Evolutionary conservation across 2,329 filamentous ascomycete genomes (phyloP), one percentile per base, ranked within the genome.

Genomic region (Fusarium camptoceras): DNA sequence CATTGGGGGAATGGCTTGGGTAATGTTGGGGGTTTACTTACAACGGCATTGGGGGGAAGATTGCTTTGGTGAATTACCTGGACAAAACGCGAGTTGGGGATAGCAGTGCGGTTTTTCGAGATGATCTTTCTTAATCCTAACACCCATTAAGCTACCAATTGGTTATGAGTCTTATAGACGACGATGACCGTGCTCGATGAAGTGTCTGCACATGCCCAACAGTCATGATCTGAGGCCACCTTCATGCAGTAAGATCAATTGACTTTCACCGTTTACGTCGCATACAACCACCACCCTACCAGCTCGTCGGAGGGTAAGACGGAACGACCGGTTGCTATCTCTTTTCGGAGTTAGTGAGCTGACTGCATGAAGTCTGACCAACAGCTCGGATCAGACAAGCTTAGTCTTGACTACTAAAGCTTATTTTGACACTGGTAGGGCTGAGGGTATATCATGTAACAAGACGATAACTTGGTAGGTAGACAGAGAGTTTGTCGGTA

Each of bases 281-380:
- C 15, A 43, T 24, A 9, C 14, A 11, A 43, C 15, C 8, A 43
- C 41, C 20, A 18, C 6, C 22, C 41, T 24, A 1, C 41, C 41
- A 25, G 22, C 22, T 24, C 9, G 9, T 12, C 22, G n/a, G 15
- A 16, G 22, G 4, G 43, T 20, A 28, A 46, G 24, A 28, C 22
- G 31, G 16, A 10, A 51, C 6, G 2, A 8, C 14, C 31, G 34
- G 8, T 24, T 25, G 3, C 20, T 24, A 15, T 16, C 16, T 34
- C 6, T 5, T 43, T 31, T 34, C 16, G 28, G 47, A 22, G 18
- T 54, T 37, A 18, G 47, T 59, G 62, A 34, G 59, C 62, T 65
- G 60, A 65, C 59, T 43, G 59, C 59, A 65, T 64, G 3, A 37
- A 43, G 18, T 24, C 34, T 31, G n/a, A 27, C 28, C 60, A 48